These are phyloP conservation scores for Trichoderma atroviride DNA, from an alignment of 2,329 filamentous ascomycete species.

Conservation along the genomic window DNA sequence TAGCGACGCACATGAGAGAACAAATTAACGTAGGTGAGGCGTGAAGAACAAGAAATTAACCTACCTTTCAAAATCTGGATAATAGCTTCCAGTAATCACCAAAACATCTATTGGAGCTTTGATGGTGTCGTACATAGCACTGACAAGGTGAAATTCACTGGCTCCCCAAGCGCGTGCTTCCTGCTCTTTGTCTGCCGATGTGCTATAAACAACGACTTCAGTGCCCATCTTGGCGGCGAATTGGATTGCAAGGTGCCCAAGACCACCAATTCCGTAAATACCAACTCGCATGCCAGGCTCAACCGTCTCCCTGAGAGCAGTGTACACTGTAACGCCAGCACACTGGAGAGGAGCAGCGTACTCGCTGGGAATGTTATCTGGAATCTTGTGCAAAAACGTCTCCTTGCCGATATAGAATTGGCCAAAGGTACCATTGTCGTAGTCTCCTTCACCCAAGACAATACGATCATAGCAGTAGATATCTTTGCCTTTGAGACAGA, in stretches of 20 bases:
- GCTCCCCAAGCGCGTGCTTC: neutral
- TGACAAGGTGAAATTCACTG: neutral
- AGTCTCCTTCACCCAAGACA: slow-evolving; percentile 26
- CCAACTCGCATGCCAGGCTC: neutral
- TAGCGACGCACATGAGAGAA: neutral
- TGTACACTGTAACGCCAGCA: slow-evolving; percentile 68
- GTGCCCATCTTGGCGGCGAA: neutral
- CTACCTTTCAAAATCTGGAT: neutral
- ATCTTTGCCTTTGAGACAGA: slow-evolving; percentile 41
- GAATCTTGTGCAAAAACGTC: slow-evolving; percentile 40
- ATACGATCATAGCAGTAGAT: slow-evolving; percentile 27
- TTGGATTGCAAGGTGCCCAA: neutral
- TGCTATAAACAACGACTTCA: neutral
- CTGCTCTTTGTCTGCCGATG: neutral
- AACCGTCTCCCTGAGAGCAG: slow-evolving; percentile 49
- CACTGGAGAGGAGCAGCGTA: slow-evolving; percentile 66
- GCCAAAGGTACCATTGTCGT: slow-evolving; percentile 21
- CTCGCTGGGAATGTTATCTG: slow-evolving; percentile 43
- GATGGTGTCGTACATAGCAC: neutral
- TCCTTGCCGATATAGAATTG: neutral
- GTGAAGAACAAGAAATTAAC: neutral
- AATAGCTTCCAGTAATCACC: neutral
- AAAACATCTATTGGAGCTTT: neutral
- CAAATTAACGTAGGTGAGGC: neutral
- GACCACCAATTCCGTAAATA: neutral